Evolutionary conservation across 2,329 filamentous ascomycete species (phyloP).

Genomic region (Fusarium euwallaceae): DNA sequence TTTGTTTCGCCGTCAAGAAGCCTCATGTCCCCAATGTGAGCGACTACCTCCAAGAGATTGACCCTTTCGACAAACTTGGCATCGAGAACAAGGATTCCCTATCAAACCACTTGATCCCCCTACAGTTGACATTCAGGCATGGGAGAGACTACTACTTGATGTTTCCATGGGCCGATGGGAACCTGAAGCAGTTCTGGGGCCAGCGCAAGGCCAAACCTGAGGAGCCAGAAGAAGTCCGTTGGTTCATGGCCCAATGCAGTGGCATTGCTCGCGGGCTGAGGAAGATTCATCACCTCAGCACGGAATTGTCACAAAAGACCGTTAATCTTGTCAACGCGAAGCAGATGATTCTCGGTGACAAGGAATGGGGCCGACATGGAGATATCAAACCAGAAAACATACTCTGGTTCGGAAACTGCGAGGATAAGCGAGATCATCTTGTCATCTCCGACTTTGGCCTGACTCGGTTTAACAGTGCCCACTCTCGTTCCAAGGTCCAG

Average conservation of each 20-base stretch:
- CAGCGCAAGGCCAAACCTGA: background rate
- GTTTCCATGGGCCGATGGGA: conserved; percentile 13
- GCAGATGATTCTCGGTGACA: background rate
- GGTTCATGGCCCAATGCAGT: background rate
- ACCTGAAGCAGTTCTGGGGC: background rate
- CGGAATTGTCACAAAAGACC: background rate
- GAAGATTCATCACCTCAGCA: background rate
- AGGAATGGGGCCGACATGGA: conserved; percentile 15
- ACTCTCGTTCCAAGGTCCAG: conserved; percentile 3
- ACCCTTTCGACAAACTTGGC: background rate
- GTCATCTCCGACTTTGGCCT: conserved; percentile 24
- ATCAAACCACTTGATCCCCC: background rate
- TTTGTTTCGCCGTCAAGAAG: background rate
- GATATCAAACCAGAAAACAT: conserved; percentile 18
- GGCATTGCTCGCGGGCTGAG: background rate
- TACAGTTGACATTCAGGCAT: background rate
- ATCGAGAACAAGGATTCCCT: background rate
- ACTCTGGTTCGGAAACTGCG: background rate
- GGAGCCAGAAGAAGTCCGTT: accelerated
- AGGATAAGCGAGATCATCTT: background rate
- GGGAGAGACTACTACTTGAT: background rate
- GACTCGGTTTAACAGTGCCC: background rate
- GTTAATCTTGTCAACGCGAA: too few species aligned
- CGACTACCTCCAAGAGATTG: background rate
- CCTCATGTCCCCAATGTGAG: background rate